Evolutionary conservation across 805 yeast species (phyloP), one percentile per base, ranked within the genome.

Genomic region (Trichomonascus vanleenenianus): DNA sequence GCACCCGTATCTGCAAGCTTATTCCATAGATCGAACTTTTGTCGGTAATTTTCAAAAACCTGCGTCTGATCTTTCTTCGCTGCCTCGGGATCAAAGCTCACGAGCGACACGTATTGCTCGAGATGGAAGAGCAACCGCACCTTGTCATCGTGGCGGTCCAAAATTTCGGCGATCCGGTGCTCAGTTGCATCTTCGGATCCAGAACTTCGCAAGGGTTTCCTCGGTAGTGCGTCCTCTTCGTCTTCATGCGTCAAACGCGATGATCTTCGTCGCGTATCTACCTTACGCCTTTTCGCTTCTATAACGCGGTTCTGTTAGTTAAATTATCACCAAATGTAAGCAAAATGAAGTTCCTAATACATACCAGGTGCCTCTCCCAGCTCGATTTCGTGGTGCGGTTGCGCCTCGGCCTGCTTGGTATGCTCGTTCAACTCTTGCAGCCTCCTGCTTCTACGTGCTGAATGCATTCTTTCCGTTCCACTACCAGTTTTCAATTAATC

Each of bases 11-110:
- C 50, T 27, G 51, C 60, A 14, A 55, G 50, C 40, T 56, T 56
- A 15, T 67, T 61, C 77, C 77, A 74, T 11, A 71, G 59, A 42
- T 65, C 67, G 42, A 64, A 53, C 12, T 42, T 43, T 44, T 33
- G 43, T 31, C 57, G 48, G 50, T 57, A 66, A 47, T 60, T 55
- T 10, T 57, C 56, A 46, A 60, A 65, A 6, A 60, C 64, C 39
- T 52, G 53, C 8, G 65, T 50, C 18, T 53, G 54, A 48, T 66
- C 71, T 11, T 40, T 40, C 30, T 59, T 57, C 19, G 69, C 68
- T 3, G 47, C 63, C 3, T 44, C 51, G 1, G 70, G 70, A 44
- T 67, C 67, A 42, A 57, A 67, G 36, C 57, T 52, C 15, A 63
- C 70, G 14, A 67, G 55, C 6, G 71, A 64, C 3, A 67, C 65